phyloP scores from a whole-genome alignment of 345 rosid species.

The Mercurialis annua region DNA sequence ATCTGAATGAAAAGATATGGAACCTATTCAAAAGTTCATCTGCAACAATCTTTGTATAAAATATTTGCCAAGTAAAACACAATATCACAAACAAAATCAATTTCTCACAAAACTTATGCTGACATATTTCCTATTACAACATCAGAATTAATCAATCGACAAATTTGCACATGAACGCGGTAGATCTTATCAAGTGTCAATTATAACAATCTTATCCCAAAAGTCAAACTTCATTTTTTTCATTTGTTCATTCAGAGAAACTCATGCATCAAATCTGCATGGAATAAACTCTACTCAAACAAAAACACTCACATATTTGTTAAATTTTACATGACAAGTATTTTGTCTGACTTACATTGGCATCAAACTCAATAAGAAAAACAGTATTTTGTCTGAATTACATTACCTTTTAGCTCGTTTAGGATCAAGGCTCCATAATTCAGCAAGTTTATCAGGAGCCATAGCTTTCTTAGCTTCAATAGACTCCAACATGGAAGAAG shows the following conservation, averaged over 20 bases:
- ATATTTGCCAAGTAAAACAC: neutral
- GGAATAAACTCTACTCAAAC: neutral
- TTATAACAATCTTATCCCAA: neutral
- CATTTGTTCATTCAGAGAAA: neutral
- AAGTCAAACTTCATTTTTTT: neutral
- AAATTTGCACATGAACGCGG: neutral
- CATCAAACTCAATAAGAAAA: neutral
- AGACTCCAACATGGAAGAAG: slow-evolving; percentile 43
- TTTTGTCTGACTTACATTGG: neutral
- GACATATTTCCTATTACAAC: neutral
- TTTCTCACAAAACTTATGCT: neutral
- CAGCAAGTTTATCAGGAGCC: slow-evolving; percentile 89
- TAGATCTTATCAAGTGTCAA: neutral
- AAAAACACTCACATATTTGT: neutral
- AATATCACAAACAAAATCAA: neutral
- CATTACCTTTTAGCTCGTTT: slow-evolving; percentile 84
- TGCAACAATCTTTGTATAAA: neutral
- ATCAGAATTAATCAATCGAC: too few relatives aligned
- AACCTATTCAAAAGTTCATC: neutral
- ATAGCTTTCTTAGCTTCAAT: slow-evolving; percentile 93
- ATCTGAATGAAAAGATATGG: neutral
- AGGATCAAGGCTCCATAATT: slow-evolving; percentile 80
- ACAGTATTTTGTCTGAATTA: neutral
- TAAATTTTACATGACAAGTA: too few relatives aligned
- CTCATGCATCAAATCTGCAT: too few relatives aligned